Conservation (phyloP, 495 filamentous ascomycete species). For the Tuber microsphaerosporum region DNA sequence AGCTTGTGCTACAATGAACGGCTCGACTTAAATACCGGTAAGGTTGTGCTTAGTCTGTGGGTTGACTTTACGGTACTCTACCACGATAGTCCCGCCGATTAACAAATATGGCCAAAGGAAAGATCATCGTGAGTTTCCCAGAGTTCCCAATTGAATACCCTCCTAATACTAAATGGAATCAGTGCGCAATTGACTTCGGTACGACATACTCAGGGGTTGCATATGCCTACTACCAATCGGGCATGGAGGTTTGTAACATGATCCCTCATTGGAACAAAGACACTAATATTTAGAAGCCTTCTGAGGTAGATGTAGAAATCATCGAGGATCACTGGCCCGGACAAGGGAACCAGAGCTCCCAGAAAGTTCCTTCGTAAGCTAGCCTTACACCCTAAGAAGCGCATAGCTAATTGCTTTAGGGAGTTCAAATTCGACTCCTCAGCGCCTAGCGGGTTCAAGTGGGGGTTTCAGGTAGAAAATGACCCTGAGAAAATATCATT, state of each 20-base stretch:
- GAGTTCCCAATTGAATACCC: not conserved
- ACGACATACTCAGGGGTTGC: constrained; percentile 23
- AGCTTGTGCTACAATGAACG: not conserved
- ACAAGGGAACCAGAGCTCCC: not conserved
- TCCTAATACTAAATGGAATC: not conserved
- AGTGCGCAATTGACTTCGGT: constrained; percentile 23
- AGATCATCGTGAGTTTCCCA: not conserved
- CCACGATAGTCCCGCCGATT: not conserved
- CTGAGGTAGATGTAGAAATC: not conserved
- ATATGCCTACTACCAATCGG: constrained; percentile 7
- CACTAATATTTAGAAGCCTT: not conserved
- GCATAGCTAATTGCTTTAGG: not conserved
- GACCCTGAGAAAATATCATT: constrained; percentile 24
- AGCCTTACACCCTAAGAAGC: not conserved
- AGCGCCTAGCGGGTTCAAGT: constrained; percentile 23
- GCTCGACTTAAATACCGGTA: not conserved
- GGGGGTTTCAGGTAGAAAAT: constrained; percentile 28
- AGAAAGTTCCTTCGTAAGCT: not conserved
- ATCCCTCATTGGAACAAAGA: not conserved
- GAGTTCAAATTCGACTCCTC: constrained; percentile 23
- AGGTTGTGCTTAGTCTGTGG: not conserved
- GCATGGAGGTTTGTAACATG: not conserved
- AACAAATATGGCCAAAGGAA: not conserved
- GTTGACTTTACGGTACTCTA: not conserved
- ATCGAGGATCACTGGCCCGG: constrained; percentile 3